Evolutionary conservation across 106 monocot genomes (phyloP), one percentile per base, ranked within the genome.

Genomic region (Dioscorea alata): DNA sequence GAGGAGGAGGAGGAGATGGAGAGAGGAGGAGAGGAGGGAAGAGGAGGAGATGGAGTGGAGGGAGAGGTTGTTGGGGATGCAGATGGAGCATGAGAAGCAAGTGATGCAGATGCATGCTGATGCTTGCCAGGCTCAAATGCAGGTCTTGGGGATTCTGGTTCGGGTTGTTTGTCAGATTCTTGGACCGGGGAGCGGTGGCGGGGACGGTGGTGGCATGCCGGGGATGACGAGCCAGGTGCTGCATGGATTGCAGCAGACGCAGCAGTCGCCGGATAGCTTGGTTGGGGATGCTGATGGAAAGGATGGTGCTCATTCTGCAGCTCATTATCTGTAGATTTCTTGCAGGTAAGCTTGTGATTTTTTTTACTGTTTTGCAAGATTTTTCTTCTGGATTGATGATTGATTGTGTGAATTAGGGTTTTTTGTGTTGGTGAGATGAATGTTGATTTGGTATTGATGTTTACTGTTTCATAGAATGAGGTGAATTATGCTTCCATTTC

Each of bases 21-120:
- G 71, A 56, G 35, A 68, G 72, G 77, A 80, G 75, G 74, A 75
- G 77, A 69, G 72, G 70, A 80, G 87, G 68, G 83, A 87, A 31
- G 80, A 74, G 77, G 83, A 83, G 68, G 80, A 80, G 74, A 80
- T 83, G 83, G 80, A 80, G 61, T 80, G 83, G 87, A 74, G 73
- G 72, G 87, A 83, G 80, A 74, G 71, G 71, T 13, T 80, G 71
- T 28, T 82, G 49, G 72, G 23, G 28, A 76, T 82, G 86, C 86
- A 86, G 82, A 79, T 82, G 78, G 86, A 86, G 69, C 82, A 86
- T 58, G 80, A 83, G 77, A 80, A 77, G 74, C 71, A 69, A 76
- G 68, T 77, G 69, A 71, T 80, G 79, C 82, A 80, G 80, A 83
- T 87, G 83, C 73, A 87, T 19, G 76, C 79, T 2, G 86, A 87